These are phyloP conservation scores for Podospora didyma DNA, from an alignment of 495 filamentous ascomycete genomes.

Conservation along the genomic window DNA sequence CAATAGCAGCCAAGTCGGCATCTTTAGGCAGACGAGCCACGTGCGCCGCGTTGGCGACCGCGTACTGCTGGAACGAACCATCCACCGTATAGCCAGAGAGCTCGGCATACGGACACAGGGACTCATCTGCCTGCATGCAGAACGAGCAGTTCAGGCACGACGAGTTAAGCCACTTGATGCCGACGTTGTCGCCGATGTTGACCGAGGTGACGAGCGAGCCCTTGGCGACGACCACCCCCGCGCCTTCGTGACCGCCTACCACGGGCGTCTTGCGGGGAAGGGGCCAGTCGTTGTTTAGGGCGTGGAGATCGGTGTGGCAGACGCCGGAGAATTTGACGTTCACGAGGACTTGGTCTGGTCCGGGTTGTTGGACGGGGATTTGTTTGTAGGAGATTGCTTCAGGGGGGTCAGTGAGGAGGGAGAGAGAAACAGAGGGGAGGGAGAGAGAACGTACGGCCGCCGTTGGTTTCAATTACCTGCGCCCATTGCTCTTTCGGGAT, in stretches of 20 bases:
- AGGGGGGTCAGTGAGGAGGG: conserved; percentile 11
- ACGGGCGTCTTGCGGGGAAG: conserved; percentile 71
- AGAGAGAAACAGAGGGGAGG: not conserved
- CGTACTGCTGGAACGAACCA: conserved; percentile 90
- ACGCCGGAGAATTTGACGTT: conserved; percentile 92
- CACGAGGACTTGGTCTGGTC: conserved; percentile 82
- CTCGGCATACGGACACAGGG: conserved; percentile 66
- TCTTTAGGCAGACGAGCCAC: conserved; percentile 75
- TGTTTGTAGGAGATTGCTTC: conserved; percentile 69
- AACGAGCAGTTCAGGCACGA: conserved; percentile 74
- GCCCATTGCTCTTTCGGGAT: conserved; percentile 81
- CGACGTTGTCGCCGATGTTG: conserved; percentile 74
- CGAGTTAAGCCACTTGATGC: conserved; percentile 90
- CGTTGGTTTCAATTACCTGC: conserved; percentile 74
- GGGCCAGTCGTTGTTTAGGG: conserved; percentile 86
- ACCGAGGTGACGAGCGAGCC: conserved; percentile 69
- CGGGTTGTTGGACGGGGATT: conserved; percentile 73
- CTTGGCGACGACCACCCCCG: conserved; percentile 77
- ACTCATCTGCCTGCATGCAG: conserved; percentile 66
- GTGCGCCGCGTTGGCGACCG: conserved; percentile 78
- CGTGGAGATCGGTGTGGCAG: conserved; percentile 87
- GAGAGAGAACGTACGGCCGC: conserved; percentile 49
- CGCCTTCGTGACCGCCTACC: conserved; percentile 89
- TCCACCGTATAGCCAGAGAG: conserved; percentile 90
- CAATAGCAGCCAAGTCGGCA: conserved; percentile 67